A percentile compares a stretch with the other conserved stretches of the same genome.
Evolutionary conservation across 805 yeast genomes (phyloP).

Genomic region (Lipomyces japonicus): DNA sequence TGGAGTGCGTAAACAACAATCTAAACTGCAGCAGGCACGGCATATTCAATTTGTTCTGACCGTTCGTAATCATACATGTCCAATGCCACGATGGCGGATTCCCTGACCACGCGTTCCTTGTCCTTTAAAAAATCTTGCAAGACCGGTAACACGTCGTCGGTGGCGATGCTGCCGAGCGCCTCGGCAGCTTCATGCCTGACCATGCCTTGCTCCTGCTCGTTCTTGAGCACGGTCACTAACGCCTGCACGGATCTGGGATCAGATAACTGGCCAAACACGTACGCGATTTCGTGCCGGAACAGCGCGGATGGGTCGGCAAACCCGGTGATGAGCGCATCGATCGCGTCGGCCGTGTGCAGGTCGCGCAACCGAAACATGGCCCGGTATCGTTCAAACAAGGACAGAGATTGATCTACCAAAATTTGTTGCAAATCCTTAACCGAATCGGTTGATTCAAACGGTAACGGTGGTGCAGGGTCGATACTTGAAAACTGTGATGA

Average conservation of each 20-base stretch:
- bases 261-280: conserved; percentile 95
- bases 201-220: conserved; percentile 88
- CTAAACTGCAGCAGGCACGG: conserved; percentile 2
- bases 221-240: conserved; percentile 72
- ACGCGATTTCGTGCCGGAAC: conserved; percentile 96
- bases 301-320: conserved; percentile 87
- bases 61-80: conserved; percentile 95
- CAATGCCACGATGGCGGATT: conserved; percentile 92
- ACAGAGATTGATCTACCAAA: conserved; percentile 69
- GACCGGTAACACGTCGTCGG: conserved; percentile 90
- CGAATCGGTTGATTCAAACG: conserved; percentile 50
- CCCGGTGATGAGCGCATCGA: conserved; percentile 85
- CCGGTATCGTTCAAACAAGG: conserved; percentile 90
- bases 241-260: conserved; percentile 90
- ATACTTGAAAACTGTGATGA: conserved; percentile 76
- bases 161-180: conserved; percentile 94
- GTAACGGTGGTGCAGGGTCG: conserved; percentile 98
- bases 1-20: conserved; percentile 45
- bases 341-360: conserved; percentile 88
- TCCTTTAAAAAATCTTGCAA: conserved; percentile 75
- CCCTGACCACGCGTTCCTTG: conserved; percentile 85
- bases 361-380: conserved; percentile 98
- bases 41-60: conserved; percentile 29
- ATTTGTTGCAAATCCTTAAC: conserved; percentile 62
- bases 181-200: conserved; percentile 99